Percentiles rank a stretch among this genome's conserved stretches.
phyloP scores from a whole-genome alignment of 768 basidiomycete species.

The Suillus tomentosus region DNA sequence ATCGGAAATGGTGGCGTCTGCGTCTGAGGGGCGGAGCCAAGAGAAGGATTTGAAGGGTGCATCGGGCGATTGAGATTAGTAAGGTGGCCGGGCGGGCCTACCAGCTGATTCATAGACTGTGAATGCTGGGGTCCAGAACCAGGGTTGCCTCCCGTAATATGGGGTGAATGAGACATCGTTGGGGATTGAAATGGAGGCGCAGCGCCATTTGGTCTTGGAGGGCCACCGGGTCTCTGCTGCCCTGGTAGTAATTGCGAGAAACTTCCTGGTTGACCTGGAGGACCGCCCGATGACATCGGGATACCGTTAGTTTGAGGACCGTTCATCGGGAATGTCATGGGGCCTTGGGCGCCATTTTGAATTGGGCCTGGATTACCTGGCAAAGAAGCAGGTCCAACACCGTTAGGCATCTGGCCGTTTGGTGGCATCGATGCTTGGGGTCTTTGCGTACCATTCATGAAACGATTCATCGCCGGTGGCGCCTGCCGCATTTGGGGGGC shows the following conservation, averaged over 20 bases:
- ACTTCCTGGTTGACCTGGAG: conserved; percentile 34
- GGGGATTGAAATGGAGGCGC: conserved; percentile 61
- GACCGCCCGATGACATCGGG: conserved; percentile 30
- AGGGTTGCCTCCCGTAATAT: conserved; percentile 40
- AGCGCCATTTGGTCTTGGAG: conserved; percentile 45
- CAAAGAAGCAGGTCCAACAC: conserved; percentile 27
- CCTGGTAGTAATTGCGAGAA: conserved; percentile 37
- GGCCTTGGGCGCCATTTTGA: conserved; percentile 29
- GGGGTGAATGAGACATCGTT: conserved; percentile 63
- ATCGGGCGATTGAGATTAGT: conserved; percentile 48
- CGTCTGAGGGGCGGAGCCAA: conserved; percentile 38
- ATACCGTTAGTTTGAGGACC: conserved; percentile 50
- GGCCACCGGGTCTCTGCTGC: conserved; percentile 32
- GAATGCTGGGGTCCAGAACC: conserved; percentile 35
- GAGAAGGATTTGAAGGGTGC: conserved; percentile 48
- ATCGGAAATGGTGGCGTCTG: conserved; percentile 46
- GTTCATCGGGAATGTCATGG: conserved; percentile 27
- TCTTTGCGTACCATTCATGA: conserved; percentile 37
- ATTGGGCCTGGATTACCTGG: conserved; percentile 29
- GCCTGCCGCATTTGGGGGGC: conserved; percentile 28
- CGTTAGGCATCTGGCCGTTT: conserved; percentile 32
- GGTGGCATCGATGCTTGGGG: conserved; percentile 19
- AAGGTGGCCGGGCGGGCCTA: conserved; percentile 54
- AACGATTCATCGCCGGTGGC: conserved; percentile 29
- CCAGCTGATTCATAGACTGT: conserved; percentile 48